Conservation (phyloP, 1,139 yeast genomes). For the Kurtzmaniella natalensis region DNA sequence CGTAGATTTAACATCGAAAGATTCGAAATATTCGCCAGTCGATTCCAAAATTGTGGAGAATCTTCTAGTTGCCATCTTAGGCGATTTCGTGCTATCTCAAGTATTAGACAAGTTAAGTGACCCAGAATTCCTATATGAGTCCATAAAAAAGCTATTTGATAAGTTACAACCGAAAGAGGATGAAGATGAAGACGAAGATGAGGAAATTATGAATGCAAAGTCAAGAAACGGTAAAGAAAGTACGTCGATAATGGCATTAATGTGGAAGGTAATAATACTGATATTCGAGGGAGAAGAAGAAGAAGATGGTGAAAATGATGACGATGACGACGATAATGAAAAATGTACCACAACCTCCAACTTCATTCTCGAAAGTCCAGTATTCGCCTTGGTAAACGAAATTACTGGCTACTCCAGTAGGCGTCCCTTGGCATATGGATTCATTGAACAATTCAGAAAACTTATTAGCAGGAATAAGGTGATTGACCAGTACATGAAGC, state of each 20-base stretch:
- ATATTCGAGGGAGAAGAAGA: constrained; percentile 11
- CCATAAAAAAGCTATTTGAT: constrained; percentile 8
- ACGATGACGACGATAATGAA: constrained; percentile 7
- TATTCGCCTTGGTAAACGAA: constrained; percentile 25
- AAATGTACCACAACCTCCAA: neutral
- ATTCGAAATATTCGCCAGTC: constrained; percentile 12
- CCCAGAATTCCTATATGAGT: constrained; percentile 25
- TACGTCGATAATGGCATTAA: neutral
- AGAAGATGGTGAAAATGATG: constrained; percentile 5
- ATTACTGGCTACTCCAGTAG: constrained; percentile 23
- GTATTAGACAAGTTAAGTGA: constrained; percentile 25
- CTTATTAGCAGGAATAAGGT: constrained; percentile 14
- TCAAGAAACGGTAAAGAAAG: constrained; percentile 2
- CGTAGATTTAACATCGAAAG: too few species aligned
- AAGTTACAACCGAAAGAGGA: too few species aligned
- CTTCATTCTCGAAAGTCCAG: constrained; percentile 14
- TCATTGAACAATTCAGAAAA: constrained; percentile 12
- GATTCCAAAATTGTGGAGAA: constrained; percentile 28
- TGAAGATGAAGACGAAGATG: neutral
- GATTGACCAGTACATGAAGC: constrained; percentile 4
- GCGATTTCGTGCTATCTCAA: constrained; percentile 33
- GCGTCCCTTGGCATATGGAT: constrained; percentile 21
- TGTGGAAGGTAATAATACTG: neutral
- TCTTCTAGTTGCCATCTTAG: constrained; percentile 24
- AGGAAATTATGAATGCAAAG: constrained; percentile 4